A percentile compares a stretch with the other conserved stretches of the same genome.
Conservation (phyloP, 108 stramenopile species). For the Fragilaria crotonensis region DNA sequence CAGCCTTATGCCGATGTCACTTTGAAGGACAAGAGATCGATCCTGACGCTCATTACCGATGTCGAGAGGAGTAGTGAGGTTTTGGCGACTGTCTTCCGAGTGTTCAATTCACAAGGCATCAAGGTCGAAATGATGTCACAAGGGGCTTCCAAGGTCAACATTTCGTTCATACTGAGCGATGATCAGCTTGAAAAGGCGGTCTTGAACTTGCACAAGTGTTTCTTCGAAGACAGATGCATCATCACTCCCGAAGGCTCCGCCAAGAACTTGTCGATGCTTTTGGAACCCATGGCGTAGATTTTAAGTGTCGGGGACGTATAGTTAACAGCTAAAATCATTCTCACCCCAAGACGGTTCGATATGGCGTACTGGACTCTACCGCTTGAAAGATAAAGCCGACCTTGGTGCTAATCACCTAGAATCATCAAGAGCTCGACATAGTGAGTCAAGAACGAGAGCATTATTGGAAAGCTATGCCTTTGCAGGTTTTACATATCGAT, state of each 20-base stretch:
- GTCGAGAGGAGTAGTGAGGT: conserved; percentile 82
- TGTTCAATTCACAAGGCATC: conserved; percentile 65
- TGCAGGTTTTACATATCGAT: too few relatives aligned
- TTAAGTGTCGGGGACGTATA: too few relatives aligned
- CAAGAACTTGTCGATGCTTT: too few relatives aligned
- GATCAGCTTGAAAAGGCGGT: conserved; percentile 74
- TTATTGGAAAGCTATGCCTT: too few relatives aligned
- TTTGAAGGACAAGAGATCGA: conserved; percentile 59
- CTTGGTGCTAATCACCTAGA: too few relatives aligned
- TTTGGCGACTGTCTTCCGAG: conserved; percentile 88
- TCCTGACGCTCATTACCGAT: conserved; percentile 92
- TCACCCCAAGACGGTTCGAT: too few relatives aligned
- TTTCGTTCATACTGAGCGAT: conserved; percentile 76
- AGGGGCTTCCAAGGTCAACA: conserved; percentile 96
- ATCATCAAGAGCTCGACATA: too few relatives aligned
- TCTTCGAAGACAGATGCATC: conserved; percentile 78
- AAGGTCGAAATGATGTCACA: conserved; percentile 91
- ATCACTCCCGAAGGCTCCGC: background rate
- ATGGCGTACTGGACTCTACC: too few relatives aligned
- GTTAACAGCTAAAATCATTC: too few relatives aligned
- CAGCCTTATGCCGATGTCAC: conserved; percentile 55
- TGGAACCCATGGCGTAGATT: too few relatives aligned
- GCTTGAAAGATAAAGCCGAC: too few relatives aligned
- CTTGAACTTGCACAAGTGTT: conserved; percentile 67
- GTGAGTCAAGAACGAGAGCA: too few relatives aligned